Evolutionary conservation across 1,284 basidiomycete species (phyloP).

Genomic region (Mycosarcoma mackinlayi): DNA sequence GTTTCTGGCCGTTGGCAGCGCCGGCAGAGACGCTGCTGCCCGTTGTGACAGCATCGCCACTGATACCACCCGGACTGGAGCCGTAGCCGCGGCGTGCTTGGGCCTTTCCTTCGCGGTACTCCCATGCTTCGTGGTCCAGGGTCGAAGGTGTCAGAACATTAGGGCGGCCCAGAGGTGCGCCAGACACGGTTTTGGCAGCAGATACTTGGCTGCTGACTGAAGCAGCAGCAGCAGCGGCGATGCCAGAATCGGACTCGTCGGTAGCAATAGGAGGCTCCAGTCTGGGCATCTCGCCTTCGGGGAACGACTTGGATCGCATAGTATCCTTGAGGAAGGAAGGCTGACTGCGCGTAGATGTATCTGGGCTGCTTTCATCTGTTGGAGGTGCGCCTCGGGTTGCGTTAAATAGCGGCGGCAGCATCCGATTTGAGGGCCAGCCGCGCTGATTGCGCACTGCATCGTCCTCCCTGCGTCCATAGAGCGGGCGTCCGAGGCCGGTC

Average conservation of each 20-base stretch:
- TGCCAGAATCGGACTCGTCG: conserved; percentile 21
- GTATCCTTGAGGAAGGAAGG: conserved; percentile 38
- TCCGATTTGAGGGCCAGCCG: conserved; percentile 36
- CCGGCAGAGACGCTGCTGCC: conserved; percentile 42
- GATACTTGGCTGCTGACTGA: conserved; percentile 19
- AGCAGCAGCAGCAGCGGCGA: conserved; percentile 7
- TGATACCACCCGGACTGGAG: conserved; percentile 39
- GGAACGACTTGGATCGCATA: conserved; percentile 44
- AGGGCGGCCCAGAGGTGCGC: conserved; percentile 24
- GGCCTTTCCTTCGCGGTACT: conserved; percentile 57
- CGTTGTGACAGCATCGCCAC: conserved; percentile 35
- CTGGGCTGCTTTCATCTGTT: conserved; percentile 1
- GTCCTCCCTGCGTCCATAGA: conserved; percentile 38
- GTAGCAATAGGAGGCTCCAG: conserved; percentile 16
- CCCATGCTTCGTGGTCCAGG: conserved; percentile 52
- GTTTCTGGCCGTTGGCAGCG: conserved; percentile 27
- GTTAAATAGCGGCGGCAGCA: conserved; percentile 41
- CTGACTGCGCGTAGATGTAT: conserved; percentile 8
- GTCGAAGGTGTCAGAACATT: conserved; percentile 46
- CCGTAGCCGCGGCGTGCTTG: conserved; percentile 45
- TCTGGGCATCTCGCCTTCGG: conserved; percentile 40
- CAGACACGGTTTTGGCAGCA: conserved; percentile 10
- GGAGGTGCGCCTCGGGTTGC: conserved; percentile 4
- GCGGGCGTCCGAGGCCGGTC: conserved; percentile 41
- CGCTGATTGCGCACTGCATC: conserved; percentile 18